A percentile compares a stretch with the other conserved stretches of the same genome.
phyloP scores from a whole-genome alignment of 257 asterid genomes.

The Ophiorrhiza pumila region DNA sequence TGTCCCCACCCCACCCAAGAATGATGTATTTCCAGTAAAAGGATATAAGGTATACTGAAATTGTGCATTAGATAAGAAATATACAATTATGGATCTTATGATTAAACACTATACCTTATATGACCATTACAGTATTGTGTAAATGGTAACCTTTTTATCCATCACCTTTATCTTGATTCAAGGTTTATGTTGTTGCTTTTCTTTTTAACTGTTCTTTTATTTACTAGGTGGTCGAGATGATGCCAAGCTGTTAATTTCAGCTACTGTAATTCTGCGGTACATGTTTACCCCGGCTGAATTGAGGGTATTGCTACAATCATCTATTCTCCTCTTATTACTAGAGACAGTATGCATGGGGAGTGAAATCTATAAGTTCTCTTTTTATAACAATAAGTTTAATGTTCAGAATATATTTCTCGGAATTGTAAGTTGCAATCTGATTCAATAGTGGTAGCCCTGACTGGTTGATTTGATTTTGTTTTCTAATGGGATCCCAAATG shows the following conservation, averaged over 20 bases:
- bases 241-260: constrained; percentile 67
- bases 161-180: background rate
- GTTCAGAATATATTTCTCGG: background rate
- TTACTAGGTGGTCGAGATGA: constrained; percentile 93
- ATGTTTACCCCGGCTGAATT: constrained; percentile 91
- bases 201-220: constrained; percentile 23
- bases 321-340: constrained; percentile 9
- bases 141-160: background rate
- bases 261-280: constrained; percentile 76
- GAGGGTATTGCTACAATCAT: constrained; percentile 48
- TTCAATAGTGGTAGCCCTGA: background rate
- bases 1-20: too few relatives aligned
- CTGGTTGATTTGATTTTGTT: background rate
- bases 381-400: background rate
- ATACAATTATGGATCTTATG: background rate
- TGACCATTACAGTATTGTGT: background rate
- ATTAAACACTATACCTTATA: background rate
- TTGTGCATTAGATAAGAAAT: background rate
- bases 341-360: background rate
- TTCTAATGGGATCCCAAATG: background rate
- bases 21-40: background rate
- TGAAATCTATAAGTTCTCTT: background rate
- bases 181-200: constrained; percentile 12
- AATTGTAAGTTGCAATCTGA: background rate
- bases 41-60: background rate